Percentiles rank a stretch among this genome's conserved stretches.
Conservation (phyloP, 441 rosid species). For the Geranium incanum region DNA sequence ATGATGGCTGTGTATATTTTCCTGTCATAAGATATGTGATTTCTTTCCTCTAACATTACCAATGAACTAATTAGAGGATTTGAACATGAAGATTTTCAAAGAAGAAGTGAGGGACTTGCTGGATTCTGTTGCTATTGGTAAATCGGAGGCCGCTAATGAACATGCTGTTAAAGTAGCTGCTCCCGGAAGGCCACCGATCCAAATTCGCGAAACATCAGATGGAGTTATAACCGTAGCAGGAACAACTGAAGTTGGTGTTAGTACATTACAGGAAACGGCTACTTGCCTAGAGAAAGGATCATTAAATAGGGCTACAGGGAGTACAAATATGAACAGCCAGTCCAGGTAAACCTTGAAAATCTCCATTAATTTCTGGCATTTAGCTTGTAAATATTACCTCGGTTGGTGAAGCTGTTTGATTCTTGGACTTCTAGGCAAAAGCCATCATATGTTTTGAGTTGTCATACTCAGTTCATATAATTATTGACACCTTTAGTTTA, state of each 20-base stretch:
- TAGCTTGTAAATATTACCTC: neutral
- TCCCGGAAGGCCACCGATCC: slow-evolving; percentile 47
- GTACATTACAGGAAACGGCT: slow-evolving; percentile 53
- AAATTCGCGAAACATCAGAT: slow-evolving; percentile 62
- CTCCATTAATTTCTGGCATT: slow-evolving; percentile 4
- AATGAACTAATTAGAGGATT: slow-evolving; percentile 21
- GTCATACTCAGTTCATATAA: neutral
- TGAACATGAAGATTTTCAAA: slow-evolving; percentile 48
- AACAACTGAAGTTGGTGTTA: slow-evolving; percentile 47
- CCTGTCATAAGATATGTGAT: neutral
- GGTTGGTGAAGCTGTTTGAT: neutral
- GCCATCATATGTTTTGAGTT: neutral
- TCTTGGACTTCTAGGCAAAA: slow-evolving; percentile 5
- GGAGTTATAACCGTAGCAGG: slow-evolving; percentile 61
- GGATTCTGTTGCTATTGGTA: slow-evolving; percentile 38
- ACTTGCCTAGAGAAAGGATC: slow-evolving; percentile 62
- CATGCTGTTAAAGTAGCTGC: slow-evolving; percentile 33
- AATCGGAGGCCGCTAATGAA: slow-evolving; percentile 36
- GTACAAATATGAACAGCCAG: slow-evolving; percentile 61
- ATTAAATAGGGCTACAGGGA: slow-evolving; percentile 51
- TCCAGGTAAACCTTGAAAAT: slow-evolving; percentile 38
- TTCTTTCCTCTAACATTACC: neutral
- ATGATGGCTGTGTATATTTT: neutral
- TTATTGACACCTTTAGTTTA: neutral
- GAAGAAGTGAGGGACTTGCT: slow-evolving; percentile 70